Evolutionary conservation across 1,284 basidiomycete species (phyloP).

Genomic region (Ceratobasidium theobromae): DNA sequence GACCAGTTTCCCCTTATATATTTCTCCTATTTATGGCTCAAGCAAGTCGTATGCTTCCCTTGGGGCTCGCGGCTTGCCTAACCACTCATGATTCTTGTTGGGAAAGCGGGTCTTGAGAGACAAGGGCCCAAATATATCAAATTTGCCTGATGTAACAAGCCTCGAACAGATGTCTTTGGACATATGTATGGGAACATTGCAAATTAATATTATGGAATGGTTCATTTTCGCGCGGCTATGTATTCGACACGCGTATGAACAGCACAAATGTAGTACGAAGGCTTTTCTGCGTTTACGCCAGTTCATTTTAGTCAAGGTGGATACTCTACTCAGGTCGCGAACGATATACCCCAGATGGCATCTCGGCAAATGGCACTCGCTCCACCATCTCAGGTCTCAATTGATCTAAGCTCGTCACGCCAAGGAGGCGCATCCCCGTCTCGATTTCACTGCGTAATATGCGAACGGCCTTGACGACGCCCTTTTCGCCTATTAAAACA

Average conservation of each 20-base stretch:
- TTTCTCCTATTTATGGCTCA: no score
- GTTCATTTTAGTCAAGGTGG: not conserved
- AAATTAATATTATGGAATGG: no score
- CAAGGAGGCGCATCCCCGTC: conserved; percentile 52
- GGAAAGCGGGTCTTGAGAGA: no score
- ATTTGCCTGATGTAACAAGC: no score
- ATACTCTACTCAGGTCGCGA: conserved; percentile 5
- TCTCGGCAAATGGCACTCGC: conserved; percentile 18
- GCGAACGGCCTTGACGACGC: conserved; percentile 48
- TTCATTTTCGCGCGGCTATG: not conserved
- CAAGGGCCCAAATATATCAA: no score
- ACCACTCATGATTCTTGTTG: no score
- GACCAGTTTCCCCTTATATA: no score
- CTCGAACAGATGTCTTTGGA: no score
- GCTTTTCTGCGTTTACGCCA: no score
- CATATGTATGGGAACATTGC: no score
- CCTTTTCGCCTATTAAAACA: conserved; percentile 46
- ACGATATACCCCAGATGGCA: conserved; percentile 24
- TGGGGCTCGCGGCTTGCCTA: no score
- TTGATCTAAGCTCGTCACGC: conserved; percentile 47
- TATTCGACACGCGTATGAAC: not conserved
- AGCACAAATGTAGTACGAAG: not conserved
- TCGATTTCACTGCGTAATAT: conserved; percentile 52
- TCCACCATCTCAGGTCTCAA: conserved; percentile 52
- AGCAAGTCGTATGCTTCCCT: no score